Conservation (phyloP, 1,284 basidiomycete genomes). For the Ustilago crameri region DNA sequence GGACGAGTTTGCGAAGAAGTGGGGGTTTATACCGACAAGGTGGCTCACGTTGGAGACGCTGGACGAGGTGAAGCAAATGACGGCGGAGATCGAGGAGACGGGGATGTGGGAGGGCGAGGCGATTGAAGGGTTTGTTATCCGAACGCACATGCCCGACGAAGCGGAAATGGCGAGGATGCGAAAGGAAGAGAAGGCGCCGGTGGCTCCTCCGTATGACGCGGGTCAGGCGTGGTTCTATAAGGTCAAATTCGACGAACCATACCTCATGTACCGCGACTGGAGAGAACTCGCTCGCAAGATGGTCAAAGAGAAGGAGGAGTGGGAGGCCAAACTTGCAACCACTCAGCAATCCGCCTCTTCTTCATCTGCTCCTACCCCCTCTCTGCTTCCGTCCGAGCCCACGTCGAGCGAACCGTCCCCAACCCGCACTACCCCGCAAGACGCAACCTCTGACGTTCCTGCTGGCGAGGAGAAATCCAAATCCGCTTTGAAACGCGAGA, state of each 20-base stretch:
- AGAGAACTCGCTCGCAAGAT: slow-evolving; percentile 85
- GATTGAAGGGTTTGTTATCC: slow-evolving; percentile 95
- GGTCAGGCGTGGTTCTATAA: slow-evolving; percentile 98
- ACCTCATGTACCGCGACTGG: slow-evolving; percentile 98
- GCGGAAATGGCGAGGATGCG: slow-evolving; percentile 66
- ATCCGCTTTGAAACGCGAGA: slow-evolving; percentile 30
- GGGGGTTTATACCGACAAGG: slow-evolving; percentile 88
- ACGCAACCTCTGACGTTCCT: no score
- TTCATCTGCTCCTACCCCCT: background rate
- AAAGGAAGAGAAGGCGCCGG: slow-evolving; percentile 4
- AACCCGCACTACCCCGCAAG: no score
- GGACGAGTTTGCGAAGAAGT: slow-evolving; percentile 80
- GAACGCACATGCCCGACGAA: slow-evolving; percentile 57
- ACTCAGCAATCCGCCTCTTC: background rate
- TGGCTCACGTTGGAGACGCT: slow-evolving; percentile 76
- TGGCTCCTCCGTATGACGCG: slow-evolving; percentile 67
- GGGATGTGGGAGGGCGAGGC: slow-evolving; percentile 82
- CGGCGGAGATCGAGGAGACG: slow-evolving; percentile 77
- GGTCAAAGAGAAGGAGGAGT: slow-evolving; percentile 51
- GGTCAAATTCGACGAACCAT: slow-evolving; percentile 98
- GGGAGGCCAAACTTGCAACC: slow-evolving; percentile 34
- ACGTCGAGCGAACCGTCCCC: no score
- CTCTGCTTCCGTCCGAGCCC: background rate
- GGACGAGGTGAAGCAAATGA: slow-evolving; percentile 79
- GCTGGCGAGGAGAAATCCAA: slow-evolving; percentile 16